Conservation (phyloP, 345 rosid genomes). For the Populus nigra region DNA sequence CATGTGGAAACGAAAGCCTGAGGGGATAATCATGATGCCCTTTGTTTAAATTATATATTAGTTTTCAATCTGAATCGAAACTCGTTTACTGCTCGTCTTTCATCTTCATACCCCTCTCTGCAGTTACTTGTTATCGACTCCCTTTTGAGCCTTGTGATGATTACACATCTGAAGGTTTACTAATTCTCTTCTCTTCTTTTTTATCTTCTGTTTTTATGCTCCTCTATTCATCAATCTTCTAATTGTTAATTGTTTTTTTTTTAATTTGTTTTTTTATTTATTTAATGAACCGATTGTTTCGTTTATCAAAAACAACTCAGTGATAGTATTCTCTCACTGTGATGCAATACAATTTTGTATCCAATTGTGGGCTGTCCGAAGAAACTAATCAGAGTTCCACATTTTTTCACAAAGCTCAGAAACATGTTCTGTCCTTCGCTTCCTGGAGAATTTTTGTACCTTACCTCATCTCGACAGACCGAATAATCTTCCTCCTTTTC, state of each 20-base stretch:
- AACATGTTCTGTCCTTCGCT: not conserved
- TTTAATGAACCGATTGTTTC: too few species aligned
- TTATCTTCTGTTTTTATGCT: too few species aligned
- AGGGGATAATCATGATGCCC: not conserved
- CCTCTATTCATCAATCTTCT: too few species aligned
- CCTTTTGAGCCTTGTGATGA: not conserved
- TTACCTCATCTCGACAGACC: too few species aligned
- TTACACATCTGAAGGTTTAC: not conserved
- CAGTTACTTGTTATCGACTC: not conserved
- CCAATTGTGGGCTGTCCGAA: too few species aligned
- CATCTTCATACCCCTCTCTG: not conserved
- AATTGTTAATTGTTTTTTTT: too few species aligned
- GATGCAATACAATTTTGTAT: too few species aligned
- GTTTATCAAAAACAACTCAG: not conserved
- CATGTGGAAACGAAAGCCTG: not conserved
- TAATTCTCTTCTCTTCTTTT: not conserved
- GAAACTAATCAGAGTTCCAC: not conserved
- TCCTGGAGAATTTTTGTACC: not conserved
- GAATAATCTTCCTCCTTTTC: too few species aligned
- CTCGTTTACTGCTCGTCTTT: not conserved
- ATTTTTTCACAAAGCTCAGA: not conserved
- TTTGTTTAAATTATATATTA: not conserved
- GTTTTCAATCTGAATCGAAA: not conserved
- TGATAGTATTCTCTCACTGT: not conserved
- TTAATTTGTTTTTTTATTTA: too few species aligned